phyloP scores from a whole-genome alignment of 2,329 filamentous ascomycete species.

The Pyricularia sp. region DNA sequence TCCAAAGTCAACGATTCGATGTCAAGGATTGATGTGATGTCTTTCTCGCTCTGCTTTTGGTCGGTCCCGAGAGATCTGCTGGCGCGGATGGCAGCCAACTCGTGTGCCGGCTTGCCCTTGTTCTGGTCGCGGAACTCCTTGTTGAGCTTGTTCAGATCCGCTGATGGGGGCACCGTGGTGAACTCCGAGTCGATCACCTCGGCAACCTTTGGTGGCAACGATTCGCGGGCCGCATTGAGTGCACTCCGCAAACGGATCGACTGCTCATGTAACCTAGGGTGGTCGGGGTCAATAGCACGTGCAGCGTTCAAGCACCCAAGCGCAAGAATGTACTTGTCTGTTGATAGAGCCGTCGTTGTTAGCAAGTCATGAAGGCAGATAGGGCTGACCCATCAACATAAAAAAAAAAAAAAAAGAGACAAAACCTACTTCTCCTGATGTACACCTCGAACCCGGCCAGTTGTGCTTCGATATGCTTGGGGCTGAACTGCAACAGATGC shows the following conservation, averaged over 20 bases:
- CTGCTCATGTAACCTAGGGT: slow-evolving; percentile 66
- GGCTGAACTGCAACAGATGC: slow-evolving; percentile 70
- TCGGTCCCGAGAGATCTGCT: slow-evolving; percentile 31
- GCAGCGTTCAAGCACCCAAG: slow-evolving; percentile 73
- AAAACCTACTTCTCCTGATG: slow-evolving; percentile 59
- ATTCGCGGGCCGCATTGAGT: slow-evolving; percentile 37
- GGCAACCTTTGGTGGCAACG: slow-evolving; percentile 51
- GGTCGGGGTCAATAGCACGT: slow-evolving; percentile 50
- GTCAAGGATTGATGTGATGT: slow-evolving; percentile 15
- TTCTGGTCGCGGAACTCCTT: slow-evolving; percentile 50
- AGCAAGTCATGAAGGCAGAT: not conserved
- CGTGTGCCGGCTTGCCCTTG: slow-evolving; percentile 46
- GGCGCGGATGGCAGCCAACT: slow-evolving; percentile 48
- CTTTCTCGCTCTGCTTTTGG: slow-evolving; percentile 33
- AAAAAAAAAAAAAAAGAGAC: not conserved
- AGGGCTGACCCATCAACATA: not conserved
- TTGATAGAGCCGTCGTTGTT: not conserved
- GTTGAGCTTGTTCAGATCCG: slow-evolving; percentile 51
- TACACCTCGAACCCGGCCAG: slow-evolving; percentile 83
- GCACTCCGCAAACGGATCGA: slow-evolving; percentile 54
- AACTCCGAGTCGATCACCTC: slow-evolving; percentile 61
- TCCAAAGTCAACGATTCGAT: slow-evolving; percentile 25
- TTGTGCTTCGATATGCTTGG: slow-evolving; percentile 71
- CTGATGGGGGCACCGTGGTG: slow-evolving; percentile 41
- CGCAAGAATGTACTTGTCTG: slow-evolving; percentile 79